phyloP scores from a whole-genome alignment of 768 basidiomycete species.

The Chalciporus sphaerocephalus region DNA sequence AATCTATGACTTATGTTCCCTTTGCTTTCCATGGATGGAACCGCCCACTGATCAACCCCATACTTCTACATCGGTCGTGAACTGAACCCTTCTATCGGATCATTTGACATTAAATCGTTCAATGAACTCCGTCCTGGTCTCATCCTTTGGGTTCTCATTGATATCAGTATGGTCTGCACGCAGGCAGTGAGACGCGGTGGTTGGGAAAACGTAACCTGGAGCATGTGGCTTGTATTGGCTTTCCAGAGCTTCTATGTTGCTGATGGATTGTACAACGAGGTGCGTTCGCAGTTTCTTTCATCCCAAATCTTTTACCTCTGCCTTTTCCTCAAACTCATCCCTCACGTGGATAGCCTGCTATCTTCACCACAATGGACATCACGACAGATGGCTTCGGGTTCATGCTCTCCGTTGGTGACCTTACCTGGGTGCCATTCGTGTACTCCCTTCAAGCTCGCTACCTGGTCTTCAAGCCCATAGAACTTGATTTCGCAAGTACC shows the following conservation, averaged over 20 bases:
- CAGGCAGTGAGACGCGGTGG: slow-evolving; percentile 80
- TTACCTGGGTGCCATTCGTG: slow-evolving; percentile 91
- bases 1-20: slow-evolving; percentile 78
- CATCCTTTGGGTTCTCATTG: slow-evolving; percentile 86
- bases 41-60: not conserved
- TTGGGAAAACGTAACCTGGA: slow-evolving; percentile 67
- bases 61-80: slow-evolving; percentile 95
- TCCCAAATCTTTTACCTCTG: not conserved
- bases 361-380: slow-evolving; percentile 97
- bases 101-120: slow-evolving; percentile 68
- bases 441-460: slow-evolving; percentile 94
- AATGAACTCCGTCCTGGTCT: slow-evolving; percentile 51
- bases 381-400: slow-evolving; percentile 97
- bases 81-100: slow-evolving; percentile 82
- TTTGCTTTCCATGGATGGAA: not conserved
- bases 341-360: slow-evolving; percentile 53
- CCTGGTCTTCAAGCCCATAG: slow-evolving; percentile 82
- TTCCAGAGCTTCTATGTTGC: slow-evolving; percentile 87
- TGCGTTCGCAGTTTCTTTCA: slow-evolving; percentile 22
- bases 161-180: slow-evolving; percentile 87
- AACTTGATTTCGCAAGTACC: slow-evolving; percentile 59
- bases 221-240: slow-evolving; percentile 81
- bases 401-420: slow-evolving; percentile 93
- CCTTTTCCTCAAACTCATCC: not conserved
- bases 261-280: slow-evolving; percentile 90